These are phyloP conservation scores for Termitomyces sp. DNA, from an alignment of 768 basidiomycete genomes.

Conservation along the genomic window DNA sequence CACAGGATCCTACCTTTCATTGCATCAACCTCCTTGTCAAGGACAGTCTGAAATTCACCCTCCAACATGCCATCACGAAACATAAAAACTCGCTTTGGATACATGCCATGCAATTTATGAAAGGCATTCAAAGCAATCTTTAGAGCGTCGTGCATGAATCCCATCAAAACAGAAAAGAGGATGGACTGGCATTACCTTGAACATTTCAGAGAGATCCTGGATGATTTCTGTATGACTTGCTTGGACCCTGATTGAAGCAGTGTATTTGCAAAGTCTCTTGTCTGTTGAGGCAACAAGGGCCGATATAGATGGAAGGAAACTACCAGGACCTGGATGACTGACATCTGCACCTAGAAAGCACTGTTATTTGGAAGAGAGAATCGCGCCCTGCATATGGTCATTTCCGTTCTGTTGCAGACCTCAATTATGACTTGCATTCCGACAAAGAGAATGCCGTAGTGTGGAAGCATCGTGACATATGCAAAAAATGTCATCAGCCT, in stretches of 20 bases:
- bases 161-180: neutral
- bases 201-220: constrained; percentile 48
- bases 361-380: constrained; percentile 18
- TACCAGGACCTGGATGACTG: constrained; percentile 15
- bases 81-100: constrained; percentile 16
- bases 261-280: constrained; percentile 42
- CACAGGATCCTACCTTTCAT: constrained; percentile 10
- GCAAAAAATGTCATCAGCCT: too few relatives aligned
- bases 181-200: constrained; percentile 23
- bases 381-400: constrained; percentile 28
- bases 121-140: constrained; percentile 13
- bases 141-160: neutral
- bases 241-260: constrained; percentile 43
- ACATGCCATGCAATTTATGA: neutral
- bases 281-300: constrained; percentile 52
- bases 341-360: constrained; percentile 22
- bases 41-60: constrained; percentile 22
- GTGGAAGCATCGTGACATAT: constrained; percentile 53
- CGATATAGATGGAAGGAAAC: constrained; percentile 20
- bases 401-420: too few relatives aligned
- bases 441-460: constrained; percentile 54
- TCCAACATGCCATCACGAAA: constrained; percentile 29
- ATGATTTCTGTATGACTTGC: constrained; percentile 1
- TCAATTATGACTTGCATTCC: constrained; percentile 42
- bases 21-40: constrained; percentile 12